A percentile compares a stretch with the other conserved stretches of the same genome.
phyloP scores from a whole-genome alignment of 768 basidiomycete species.

The Calocybe indica region DNA sequence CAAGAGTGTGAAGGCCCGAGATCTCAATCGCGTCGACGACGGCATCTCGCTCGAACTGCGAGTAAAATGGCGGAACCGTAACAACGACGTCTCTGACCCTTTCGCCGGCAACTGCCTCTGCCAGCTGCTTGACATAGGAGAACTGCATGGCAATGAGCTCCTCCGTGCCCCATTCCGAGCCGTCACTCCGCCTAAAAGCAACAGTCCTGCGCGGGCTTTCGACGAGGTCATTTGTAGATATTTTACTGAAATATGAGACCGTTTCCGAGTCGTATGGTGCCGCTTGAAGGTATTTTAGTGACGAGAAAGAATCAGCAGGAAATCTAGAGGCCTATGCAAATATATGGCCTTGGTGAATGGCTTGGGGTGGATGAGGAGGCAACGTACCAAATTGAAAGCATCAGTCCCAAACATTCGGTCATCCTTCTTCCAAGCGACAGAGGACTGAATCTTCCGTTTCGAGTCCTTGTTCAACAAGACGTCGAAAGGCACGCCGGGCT shows the following conservation, averaged over 20 bases:
- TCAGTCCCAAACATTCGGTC: constrained; percentile 89
- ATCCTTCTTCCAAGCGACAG: constrained; percentile 87
- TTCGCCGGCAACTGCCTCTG: constrained; percentile 71
- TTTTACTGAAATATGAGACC: constrained; percentile 51
- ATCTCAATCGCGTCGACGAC: constrained; percentile 90
- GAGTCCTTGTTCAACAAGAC: constrained; percentile 95
- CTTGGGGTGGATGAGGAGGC: background rate
- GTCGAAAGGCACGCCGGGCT: constrained; percentile 92
- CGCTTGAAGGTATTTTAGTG: constrained; percentile 80
- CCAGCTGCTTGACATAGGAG: constrained; percentile 83
- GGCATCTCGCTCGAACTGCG: constrained; percentile 87
- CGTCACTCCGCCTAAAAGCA: constrained; percentile 53
- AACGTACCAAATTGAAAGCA: constrained; percentile 79
- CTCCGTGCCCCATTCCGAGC: constrained; percentile 74
- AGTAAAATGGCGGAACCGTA: constrained; percentile 87
- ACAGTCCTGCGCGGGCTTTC: constrained; percentile 57
- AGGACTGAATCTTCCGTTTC: constrained; percentile 89
- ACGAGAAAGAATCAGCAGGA: constrained; percentile 81
- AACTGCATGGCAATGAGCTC: constrained; percentile 95
- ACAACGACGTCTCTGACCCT: constrained; percentile 79
- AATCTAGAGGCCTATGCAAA: constrained; percentile 77
- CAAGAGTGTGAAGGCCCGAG: constrained; percentile 76
- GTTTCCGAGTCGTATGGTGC: constrained; percentile 54
- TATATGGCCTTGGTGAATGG: background rate
- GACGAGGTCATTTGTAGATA: constrained; percentile 46